phyloP scores from a whole-genome alignment of 805 yeast species.

The Wickerhamiella azymoides region DNA sequence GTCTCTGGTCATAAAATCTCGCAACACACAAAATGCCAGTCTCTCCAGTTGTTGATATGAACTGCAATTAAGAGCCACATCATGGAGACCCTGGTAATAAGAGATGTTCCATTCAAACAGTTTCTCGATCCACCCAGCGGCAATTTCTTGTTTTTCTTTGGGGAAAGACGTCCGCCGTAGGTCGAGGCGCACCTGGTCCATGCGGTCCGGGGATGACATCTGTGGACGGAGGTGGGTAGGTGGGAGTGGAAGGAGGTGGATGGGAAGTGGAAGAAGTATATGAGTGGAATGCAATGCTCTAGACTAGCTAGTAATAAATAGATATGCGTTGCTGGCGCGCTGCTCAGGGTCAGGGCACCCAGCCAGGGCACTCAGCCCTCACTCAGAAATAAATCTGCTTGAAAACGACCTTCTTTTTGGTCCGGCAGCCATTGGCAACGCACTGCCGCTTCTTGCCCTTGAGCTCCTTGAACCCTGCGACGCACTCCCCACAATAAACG shows the following conservation, averaged over 20 bases:
- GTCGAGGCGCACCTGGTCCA: conserved; percentile 71
- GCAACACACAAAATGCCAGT: conserved; percentile 38
- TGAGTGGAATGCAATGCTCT: not conserved
- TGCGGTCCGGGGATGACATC: conserved; percentile 39
- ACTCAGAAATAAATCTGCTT: conserved; percentile 3
- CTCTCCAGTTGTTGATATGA: conserved; percentile 20
- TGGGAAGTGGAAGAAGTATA: too few relatives aligned
- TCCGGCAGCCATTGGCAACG: conserved; percentile 2
- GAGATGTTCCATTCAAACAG: conserved; percentile 47
- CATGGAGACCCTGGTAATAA: conserved; percentile 92
- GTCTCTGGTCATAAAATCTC: conserved; percentile 76
- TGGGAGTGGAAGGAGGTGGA: not conserved
- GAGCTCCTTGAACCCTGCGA: conserved; percentile 17
- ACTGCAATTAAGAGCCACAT: conserved; percentile 50
- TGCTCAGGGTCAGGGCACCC: too few relatives aligned
- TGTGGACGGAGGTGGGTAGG: too few relatives aligned
- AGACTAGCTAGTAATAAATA: not conserved
- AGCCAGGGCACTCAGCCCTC: not conserved
- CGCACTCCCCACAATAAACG: conserved; percentile 75
- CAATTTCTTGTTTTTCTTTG: conserved; percentile 22
- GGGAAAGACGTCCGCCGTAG: conserved; percentile 54
- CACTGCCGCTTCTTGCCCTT: not conserved
- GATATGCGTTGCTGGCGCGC: too few relatives aligned
- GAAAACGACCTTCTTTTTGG: not conserved
- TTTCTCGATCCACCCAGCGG: conserved; percentile 25